phyloP scores from a whole-genome alignment of 2,329 filamentous ascomycete species.

The Gnomoniopsis smithogilvyi region DNA sequence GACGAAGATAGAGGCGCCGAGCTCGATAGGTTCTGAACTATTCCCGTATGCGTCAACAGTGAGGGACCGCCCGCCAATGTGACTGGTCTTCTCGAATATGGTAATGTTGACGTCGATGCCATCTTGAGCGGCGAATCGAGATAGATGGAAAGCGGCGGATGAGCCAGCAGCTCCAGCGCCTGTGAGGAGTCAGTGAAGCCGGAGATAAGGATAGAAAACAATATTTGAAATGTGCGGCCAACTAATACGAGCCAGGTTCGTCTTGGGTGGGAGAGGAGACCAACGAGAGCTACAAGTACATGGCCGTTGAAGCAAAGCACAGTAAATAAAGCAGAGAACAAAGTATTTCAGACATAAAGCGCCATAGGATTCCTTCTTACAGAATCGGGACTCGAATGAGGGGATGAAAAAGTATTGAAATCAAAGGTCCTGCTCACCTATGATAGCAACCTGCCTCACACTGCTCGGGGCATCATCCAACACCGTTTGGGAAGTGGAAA shows the following conservation, averaged over 20 bases:
- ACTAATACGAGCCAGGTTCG: not conserved
- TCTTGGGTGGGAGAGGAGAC: not conserved
- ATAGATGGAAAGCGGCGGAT: conserved; percentile 80
- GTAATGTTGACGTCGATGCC: conserved; percentile 71
- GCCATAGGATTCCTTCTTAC: too few species aligned
- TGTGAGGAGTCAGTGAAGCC: conserved; percentile 31
- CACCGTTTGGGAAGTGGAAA: conserved; percentile 2
- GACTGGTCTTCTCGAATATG: conserved; percentile 75
- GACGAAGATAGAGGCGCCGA: conserved; percentile 92
- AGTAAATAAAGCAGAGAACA: too few species aligned
- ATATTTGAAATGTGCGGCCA: not conserved
- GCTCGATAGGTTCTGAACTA: conserved; percentile 66
- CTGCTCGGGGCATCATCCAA: conserved; percentile 15
- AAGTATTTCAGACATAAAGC: too few species aligned
- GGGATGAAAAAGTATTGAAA: too few species aligned
- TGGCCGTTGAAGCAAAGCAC: not conserved
- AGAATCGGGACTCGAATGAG: too few species aligned
- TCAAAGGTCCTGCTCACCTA: conserved; percentile 22
- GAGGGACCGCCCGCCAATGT: conserved; percentile 81
- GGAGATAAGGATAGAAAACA: not conserved
- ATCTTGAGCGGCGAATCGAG: conserved; percentile 63
- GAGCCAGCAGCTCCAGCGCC: conserved; percentile 88
- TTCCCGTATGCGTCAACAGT: conserved; percentile 77
- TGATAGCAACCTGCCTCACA: conserved; percentile 29
- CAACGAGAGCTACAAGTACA: not conserved